Conservation (phyloP, 2,329 filamentous ascomycete genomes). For the Zymoseptoria pseudotritici region DNA sequence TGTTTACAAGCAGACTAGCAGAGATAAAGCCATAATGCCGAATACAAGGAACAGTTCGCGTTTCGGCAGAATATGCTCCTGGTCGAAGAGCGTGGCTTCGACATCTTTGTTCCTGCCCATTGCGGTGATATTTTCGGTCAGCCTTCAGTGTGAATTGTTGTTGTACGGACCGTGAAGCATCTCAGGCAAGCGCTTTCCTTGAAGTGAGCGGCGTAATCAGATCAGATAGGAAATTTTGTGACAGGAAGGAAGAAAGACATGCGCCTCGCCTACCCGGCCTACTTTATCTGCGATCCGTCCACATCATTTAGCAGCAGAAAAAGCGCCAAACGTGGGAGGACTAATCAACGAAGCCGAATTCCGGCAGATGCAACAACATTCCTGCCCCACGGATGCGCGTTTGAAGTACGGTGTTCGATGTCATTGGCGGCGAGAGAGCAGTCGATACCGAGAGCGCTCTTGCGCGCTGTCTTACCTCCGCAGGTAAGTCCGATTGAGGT, state of each 20-base stretch:
- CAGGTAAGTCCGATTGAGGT: background rate
- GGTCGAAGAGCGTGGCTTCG: constrained; percentile 3
- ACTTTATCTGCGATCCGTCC: background rate
- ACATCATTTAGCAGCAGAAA: background rate
- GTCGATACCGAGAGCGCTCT: background rate
- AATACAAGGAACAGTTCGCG: constrained; percentile 47
- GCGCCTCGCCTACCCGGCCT: background rate
- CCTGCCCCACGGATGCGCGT: background rate
- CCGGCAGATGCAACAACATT: background rate
- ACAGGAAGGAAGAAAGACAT: background rate
- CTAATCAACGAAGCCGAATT: background rate
- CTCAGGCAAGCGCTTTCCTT: background rate
- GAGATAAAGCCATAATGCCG: constrained; percentile 16
- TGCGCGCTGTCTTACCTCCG: background rate
- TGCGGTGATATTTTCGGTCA: background rate
- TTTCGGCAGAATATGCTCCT: background rate
- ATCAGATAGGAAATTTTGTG: background rate
- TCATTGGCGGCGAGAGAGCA: background rate
- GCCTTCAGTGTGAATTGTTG: background rate
- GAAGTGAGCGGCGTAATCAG: background rate
- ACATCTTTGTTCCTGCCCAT: background rate
- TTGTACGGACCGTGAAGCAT: background rate
- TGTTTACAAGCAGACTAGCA: constrained; percentile 41
- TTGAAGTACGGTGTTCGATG: background rate
- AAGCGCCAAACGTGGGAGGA: background rate